Percentiles rank a stretch among this genome's conserved stretches.
Evolutionary conservation across 2,329 filamentous ascomycete genomes (phyloP).

Genomic region (Aureobasidium melanogenum): DNA sequence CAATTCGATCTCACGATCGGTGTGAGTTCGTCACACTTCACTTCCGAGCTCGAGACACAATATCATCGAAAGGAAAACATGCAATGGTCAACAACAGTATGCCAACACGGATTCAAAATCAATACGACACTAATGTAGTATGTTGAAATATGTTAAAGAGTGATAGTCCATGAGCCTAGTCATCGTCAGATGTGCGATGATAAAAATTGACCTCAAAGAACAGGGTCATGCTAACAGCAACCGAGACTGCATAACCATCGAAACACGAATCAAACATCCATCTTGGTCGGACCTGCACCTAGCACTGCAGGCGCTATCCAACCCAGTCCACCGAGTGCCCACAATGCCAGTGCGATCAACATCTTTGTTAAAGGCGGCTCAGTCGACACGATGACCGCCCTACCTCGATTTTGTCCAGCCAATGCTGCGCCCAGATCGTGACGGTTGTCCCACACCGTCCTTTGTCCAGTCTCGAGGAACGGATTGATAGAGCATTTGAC

Average conservation of each 20-base stretch:
- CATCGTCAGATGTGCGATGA: not conserved
- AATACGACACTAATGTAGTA: not conserved
- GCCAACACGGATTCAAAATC: not conserved
- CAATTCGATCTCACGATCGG: too few relatives aligned
- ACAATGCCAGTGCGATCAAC: not conserved
- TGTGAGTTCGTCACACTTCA: not conserved
- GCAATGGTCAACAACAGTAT: not conserved
- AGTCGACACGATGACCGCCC: not conserved
- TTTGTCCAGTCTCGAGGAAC: not conserved
- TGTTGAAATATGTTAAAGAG: not conserved
- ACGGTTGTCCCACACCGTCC: not conserved
- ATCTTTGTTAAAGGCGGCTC: not conserved
- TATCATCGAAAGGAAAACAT: too few relatives aligned
- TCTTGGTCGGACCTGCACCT: not conserved
- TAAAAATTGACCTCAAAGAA: not conserved
- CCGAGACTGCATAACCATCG: not conserved
- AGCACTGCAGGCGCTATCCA: not conserved
- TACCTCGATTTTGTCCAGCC: not conserved
- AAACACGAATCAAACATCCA: not conserved
- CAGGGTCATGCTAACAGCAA: not conserved
- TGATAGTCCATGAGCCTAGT: too few relatives aligned
- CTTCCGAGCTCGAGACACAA: not conserved
- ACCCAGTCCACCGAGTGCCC: conserved; percentile 9
- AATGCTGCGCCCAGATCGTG: not conserved
- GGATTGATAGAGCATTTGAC: not conserved